phyloP scores from a whole-genome alignment of 495 filamentous ascomycete species.

The Apiosordaria backusii region DNA sequence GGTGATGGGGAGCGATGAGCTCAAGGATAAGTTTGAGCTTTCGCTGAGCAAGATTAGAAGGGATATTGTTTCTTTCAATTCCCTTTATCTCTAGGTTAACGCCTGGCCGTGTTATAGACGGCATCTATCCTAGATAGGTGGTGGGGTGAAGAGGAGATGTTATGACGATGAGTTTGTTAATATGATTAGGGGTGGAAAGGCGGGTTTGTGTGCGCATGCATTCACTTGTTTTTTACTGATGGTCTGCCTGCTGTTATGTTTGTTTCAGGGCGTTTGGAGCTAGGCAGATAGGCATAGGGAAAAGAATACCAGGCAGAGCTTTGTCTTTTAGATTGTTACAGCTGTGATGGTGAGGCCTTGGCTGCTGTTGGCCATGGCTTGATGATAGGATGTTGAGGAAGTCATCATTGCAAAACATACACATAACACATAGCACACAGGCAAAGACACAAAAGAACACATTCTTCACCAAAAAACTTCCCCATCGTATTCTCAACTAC shows the following conservation, averaged over 20 bases:
- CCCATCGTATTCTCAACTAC: background rate
- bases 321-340: background rate
- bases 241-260: no score
- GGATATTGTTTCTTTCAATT: constrained; percentile 92
- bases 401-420: no score
- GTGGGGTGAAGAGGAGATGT: no score
- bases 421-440: no score
- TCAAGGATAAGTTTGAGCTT: constrained; percentile 84
- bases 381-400: no score
- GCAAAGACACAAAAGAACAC: no score
- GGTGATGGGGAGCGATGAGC: constrained; percentile 94
- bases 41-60: constrained; percentile 78
- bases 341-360: no score
- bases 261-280: background rate
- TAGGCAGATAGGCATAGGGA: background rate
- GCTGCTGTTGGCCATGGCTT: no score
- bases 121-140: no score
- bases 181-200: no score
- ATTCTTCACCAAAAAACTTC: background rate
- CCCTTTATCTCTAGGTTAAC: constrained; percentile 70
- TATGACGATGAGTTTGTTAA: no score
- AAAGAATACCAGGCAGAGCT: background rate
- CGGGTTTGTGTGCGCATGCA: background rate
- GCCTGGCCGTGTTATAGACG: no score
- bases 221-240: background rate